Evolutionary conservation across 106 monocot genomes (phyloP).

Genomic region (Dendrobium nobile): DNA sequence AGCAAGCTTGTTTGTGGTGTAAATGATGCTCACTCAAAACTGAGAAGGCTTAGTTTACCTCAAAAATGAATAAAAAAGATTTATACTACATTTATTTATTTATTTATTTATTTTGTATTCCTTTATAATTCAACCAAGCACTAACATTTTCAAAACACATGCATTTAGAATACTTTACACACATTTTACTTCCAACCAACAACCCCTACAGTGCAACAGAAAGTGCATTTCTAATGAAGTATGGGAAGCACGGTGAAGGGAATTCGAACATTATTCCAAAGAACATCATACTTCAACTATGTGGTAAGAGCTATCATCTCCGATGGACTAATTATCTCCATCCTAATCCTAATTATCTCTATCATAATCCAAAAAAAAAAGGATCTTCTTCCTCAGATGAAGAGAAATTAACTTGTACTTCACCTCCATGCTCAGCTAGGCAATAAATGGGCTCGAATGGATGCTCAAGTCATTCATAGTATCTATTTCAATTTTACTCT

Average conservation of each 20-base stretch:
- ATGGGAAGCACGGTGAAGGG: slow-evolving; percentile 62
- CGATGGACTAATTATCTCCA: slow-evolving; percentile 69
- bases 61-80: too few species aligned
- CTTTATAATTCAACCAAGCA: too few species aligned
- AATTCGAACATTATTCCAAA: slow-evolving; percentile 70
- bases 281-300: slow-evolving; percentile 39
- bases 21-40: too few species aligned
- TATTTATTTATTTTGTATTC: too few species aligned
- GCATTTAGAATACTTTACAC: too few species aligned
- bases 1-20: too few species aligned
- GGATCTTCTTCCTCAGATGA: slow-evolving; percentile 52
- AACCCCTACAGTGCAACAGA: slow-evolving; percentile 58
- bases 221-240: slow-evolving; percentile 45
- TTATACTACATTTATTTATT: too few species aligned
- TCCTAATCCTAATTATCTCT: slow-evolving; percentile 41
- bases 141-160: too few species aligned
- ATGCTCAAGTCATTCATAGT: slow-evolving; percentile 20
- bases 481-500: background rate
- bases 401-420: slow-evolving; percentile 30
- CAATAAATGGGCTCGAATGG: slow-evolving; percentile 79
- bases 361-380: slow-evolving; percentile 38
- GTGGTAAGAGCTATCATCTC: slow-evolving; percentile 78
- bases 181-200: too few species aligned
- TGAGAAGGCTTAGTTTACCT: too few species aligned
- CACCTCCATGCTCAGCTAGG: slow-evolving; percentile 52